A percentile compares a stretch with the other conserved stretches of the same genome.
These are phyloP conservation scores for Lichtheimia corymbifera DNA, from an alignment of 371 early-diverging fungal species.

Conservation along the genomic window DNA sequence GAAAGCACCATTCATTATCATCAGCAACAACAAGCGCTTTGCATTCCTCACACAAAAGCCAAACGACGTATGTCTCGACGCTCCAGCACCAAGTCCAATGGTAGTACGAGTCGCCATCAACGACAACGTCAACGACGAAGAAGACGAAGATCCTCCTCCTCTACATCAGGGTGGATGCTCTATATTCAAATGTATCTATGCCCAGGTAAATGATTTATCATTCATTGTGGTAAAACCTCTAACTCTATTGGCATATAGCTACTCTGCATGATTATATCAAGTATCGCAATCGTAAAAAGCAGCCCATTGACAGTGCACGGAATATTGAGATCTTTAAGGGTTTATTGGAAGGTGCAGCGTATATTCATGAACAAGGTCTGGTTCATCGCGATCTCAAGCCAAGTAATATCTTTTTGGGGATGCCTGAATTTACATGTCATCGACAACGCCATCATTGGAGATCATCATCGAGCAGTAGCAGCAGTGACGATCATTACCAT, in stretches of 20 bases:
- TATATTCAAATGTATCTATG: constrained; percentile 90
- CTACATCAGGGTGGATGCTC: constrained; percentile 48
- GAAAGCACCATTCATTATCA: background rate
- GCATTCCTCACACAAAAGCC: background rate
- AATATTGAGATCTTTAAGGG: constrained; percentile 50
- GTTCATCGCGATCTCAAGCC: constrained; percentile 85
- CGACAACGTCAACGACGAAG: too few relatives aligned
- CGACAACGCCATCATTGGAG: constrained; percentile 4
- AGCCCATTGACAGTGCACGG: constrained; percentile 35
- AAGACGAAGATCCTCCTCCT: background rate
- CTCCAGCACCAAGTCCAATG: background rate
- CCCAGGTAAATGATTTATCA: too few relatives aligned
- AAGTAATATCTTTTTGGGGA: constrained; percentile 70
- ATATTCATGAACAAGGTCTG: constrained; percentile 71
- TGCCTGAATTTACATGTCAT: constrained; percentile 14
- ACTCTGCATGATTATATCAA: constrained; percentile 46
- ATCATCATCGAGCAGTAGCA: background rate
- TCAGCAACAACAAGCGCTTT: too few relatives aligned
- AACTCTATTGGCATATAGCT: constrained; percentile 22
- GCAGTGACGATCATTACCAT: constrained; percentile 9
- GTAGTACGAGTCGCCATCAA: too few relatives aligned
- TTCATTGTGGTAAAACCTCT: too few relatives aligned
- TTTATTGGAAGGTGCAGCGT: constrained; percentile 66
- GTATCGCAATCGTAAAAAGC: constrained; percentile 25
- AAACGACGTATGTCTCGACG: background rate